Evolutionary conservation across 2,329 filamentous ascomycete genomes (phyloP).

Genomic region (Hymenoscyphus repandus): DNA sequence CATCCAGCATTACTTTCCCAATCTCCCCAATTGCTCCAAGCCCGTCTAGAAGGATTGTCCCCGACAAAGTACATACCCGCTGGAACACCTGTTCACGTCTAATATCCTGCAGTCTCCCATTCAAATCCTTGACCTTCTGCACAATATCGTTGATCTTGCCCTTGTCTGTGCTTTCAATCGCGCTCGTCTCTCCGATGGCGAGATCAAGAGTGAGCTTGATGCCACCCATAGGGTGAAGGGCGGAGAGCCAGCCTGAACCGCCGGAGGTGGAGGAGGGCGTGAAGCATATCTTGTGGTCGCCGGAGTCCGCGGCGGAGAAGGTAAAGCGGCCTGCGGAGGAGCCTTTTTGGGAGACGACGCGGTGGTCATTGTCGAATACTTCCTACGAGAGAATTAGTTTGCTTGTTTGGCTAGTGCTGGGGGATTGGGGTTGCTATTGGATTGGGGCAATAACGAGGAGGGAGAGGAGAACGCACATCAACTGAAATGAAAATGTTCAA

Average conservation of each 20-base stretch:
- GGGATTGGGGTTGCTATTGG: too few relatives aligned
- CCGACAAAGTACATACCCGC: conserved; percentile 52
- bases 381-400: conserved; percentile 48
- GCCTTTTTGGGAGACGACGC: conserved; percentile 84
- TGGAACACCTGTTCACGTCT: conserved; percentile 95
- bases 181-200: conserved; percentile 88
- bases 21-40: conserved; percentile 3
- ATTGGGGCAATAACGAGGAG: conserved; percentile 1
- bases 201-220: conserved; percentile 84
- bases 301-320: conserved; percentile 90
- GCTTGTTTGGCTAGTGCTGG: conserved; percentile 2
- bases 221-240: conserved; percentile 61
- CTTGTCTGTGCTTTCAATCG: conserved; percentile 93
- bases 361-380: conserved; percentile 96
- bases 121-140: conserved; percentile 82
- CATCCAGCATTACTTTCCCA: neutral
- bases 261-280: conserved; percentile 71
- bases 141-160: conserved; percentile 86
- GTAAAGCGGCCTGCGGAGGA: conserved; percentile 77
- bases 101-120: conserved; percentile 80
- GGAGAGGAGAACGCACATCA: conserved; percentile 51
- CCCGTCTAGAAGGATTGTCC: neutral
- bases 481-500: conserved; percentile 87
- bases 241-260: conserved; percentile 66
- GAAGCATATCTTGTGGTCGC: conserved; percentile 95